Evolutionary conservation across 352 stramenopile genomes (phyloP).

Genomic region (Phytophthora agathidicida): DNA sequence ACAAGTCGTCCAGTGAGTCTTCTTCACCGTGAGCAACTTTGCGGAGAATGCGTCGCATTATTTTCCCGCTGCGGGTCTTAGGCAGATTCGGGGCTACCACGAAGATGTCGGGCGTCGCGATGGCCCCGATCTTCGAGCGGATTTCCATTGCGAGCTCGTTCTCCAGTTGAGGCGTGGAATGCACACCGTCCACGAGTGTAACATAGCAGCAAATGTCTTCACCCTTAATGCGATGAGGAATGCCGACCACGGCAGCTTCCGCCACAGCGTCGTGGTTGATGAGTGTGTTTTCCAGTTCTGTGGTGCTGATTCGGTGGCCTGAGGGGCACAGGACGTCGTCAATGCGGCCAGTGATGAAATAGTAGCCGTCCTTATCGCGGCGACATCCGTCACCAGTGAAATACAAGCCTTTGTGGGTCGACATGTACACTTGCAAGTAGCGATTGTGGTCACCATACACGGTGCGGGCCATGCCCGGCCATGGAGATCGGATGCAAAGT

Average conservation of each 20-base stretch:
- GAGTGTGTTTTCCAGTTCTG: slow-evolving; percentile 88
- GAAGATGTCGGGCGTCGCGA: slow-evolving; percentile 13
- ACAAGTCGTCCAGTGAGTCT: slow-evolving; percentile 94
- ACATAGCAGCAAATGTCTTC: slow-evolving; percentile 95
- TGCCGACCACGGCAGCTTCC: slow-evolving; percentile 94
- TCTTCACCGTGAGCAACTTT: slow-evolving; percentile 74
- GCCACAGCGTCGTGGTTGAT: slow-evolving; percentile 90
- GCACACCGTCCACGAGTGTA: slow-evolving; percentile 80
- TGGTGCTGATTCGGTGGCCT: slow-evolving; percentile 86
- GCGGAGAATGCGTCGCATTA: slow-evolving; percentile 14
- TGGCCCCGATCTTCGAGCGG: slow-evolving; percentile 7
- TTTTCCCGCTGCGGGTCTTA: slow-evolving; percentile 14
- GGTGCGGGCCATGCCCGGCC: slow-evolving; percentile 95
- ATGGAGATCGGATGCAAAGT: slow-evolving; percentile 93
- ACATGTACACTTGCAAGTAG: slow-evolving; percentile 10
- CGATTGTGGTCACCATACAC: slow-evolving; percentile 54
- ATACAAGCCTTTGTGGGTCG: slow-evolving; percentile 8
- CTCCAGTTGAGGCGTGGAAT: slow-evolving; percentile 57
- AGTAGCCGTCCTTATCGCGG: slow-evolving; percentile 93
- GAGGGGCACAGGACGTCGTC: slow-evolving; percentile 97
- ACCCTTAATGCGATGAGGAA: slow-evolving; percentile 95
- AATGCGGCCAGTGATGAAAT: slow-evolving; percentile 97
- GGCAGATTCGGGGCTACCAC: slow-evolving; percentile 6
- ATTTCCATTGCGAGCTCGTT: slow-evolving; percentile 47
- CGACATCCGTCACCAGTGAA: slow-evolving; percentile 44